These are phyloP conservation scores for Trichaptum fuscoviolaceum DNA, from an alignment of 768 basidiomycete species.

Conservation along the genomic window DNA sequence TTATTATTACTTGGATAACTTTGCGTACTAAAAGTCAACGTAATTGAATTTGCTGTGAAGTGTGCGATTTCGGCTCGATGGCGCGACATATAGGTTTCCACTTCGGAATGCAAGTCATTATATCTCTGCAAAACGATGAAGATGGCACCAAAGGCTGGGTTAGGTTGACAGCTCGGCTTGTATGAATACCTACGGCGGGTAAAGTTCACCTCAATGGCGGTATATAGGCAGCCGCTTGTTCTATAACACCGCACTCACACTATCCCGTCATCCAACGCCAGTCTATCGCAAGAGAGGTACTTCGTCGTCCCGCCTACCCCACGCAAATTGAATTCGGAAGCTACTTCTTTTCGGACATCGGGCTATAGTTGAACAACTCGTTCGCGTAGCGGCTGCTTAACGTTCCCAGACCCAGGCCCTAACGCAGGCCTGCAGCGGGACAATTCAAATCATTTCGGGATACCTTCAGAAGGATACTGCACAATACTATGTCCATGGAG, in stretches of 20 bases:
- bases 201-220: not conserved
- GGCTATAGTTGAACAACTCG: not conserved
- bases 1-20: not conserved
- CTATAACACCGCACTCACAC: not conserved
- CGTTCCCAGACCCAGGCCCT: too few relatives aligned
- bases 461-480: not conserved
- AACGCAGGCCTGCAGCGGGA: not conserved
- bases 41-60: too few relatives aligned
- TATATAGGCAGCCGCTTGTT: not conserved
- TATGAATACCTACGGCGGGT: not conserved
- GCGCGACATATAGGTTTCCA: too few relatives aligned
- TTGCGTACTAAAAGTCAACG: not conserved
- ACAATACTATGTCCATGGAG: slow-evolving; percentile 14
- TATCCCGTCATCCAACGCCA: not conserved
- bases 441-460: not conserved
- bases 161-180: too few relatives aligned
- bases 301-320: not conserved
- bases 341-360: not conserved
- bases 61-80: too few relatives aligned
- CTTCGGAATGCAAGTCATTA: too few relatives aligned
- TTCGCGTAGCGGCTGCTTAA: too few relatives aligned
- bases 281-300: not conserved
- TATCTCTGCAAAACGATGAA: too few relatives aligned
- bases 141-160: too few relatives aligned
- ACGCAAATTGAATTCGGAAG: not conserved